These are phyloP conservation scores for Penicillium coprophilum DNA, from an alignment of 495 filamentous ascomycete genomes.

Conservation along the genomic window DNA sequence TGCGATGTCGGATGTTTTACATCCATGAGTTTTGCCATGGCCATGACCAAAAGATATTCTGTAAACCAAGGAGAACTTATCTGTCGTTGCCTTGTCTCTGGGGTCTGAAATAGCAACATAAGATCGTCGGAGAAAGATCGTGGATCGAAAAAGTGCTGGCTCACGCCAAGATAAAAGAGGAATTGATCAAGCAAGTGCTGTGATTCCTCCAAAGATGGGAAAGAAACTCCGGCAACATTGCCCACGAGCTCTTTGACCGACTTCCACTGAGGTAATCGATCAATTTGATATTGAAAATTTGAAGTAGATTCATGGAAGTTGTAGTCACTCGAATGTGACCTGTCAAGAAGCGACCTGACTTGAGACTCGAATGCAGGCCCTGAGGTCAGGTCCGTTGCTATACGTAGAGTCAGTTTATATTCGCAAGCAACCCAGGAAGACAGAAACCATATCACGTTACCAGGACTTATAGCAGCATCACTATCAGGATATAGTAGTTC, in stretches of 20 bases:
- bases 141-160: slow-evolving; percentile 28
- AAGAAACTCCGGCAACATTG: slow-evolving; percentile 4
- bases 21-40: slow-evolving; percentile 29
- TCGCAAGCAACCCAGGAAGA: not conserved
- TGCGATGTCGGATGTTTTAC: slow-evolving; percentile 20
- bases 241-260: slow-evolving; percentile 12
- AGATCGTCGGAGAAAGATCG: slow-evolving; percentile 23
- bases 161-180: slow-evolving; percentile 27
- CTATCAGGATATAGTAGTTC: slow-evolving; percentile 9
- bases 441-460: slow-evolving; percentile 3
- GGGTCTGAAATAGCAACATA: slow-evolving; percentile 21
- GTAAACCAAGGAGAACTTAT: slow-evolving; percentile 23
- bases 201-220: slow-evolving; percentile 21
- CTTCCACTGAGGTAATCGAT: slow-evolving; percentile 6
- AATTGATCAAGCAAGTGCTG: slow-evolving; percentile 28
- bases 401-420: not conserved
- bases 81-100: slow-evolving; percentile 9
- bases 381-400: slow-evolving; percentile 25
- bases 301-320: not conserved
- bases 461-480: slow-evolving; percentile 18
- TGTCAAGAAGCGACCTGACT: slow-evolving; percentile 22
- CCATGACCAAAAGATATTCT: slow-evolving; percentile 30
- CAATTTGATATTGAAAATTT: not conserved
- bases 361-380: slow-evolving; percentile 30
- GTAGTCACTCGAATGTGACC: slow-evolving; percentile 1